Base-by-base conservation (phyloP, 2,329 filamentous ascomycete genomes). In the Coniochaeta hoffmannii region DNA sequence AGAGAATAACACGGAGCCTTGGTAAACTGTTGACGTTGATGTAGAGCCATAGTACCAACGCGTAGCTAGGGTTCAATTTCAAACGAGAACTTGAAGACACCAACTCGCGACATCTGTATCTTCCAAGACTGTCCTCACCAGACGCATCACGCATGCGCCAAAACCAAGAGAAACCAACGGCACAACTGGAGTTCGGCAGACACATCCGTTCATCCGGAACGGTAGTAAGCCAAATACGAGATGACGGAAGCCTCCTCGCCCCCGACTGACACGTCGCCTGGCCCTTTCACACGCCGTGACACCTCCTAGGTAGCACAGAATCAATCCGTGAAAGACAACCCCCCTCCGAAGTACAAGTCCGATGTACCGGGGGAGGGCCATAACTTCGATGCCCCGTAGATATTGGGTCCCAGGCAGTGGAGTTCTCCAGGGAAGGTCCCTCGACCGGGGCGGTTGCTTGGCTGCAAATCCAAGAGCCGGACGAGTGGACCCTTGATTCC, bases 221-320 rank as follows among this genome's bases (percentile, higher is more conserved):
- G n/a, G n/a, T n/a, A n/a, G 41, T 46, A 46, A 46, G 41, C 41
- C 41, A 46, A 28, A 28, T 46, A 28, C 41, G 41, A 46, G 41
- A 28, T 15, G 41, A 28, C 22, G 41, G 19, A 28, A 9, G 2
- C 22, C 5, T 46, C n/a, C 36, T 19, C 15, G n/a, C 11, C 6
- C 9, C 36, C n/a, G n/a, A n/a, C 36, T 22, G 36, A 19, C 36
- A n/a, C n/a, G 22, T 41, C 17, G 6, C n/a, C 36, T 22, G 36
- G 9, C 38, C 17, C 5, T 7, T 7, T 14, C 24, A 24, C 38
- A 26, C 10, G 30, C 38, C 22, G 22, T 44, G 19, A 44, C 38
- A 24, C 17, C 38, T 12, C 30, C n/a, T n/a, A n/a, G n/a, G n/a
- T n/a, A n/a, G n/a, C 7, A 12, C 30, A 32, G 30, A 32, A 32